Evolutionary conservation across 352 stramenopile genomes (phyloP), one percentile per base, ranked within the genome.

Genomic region (Globisporangium acanthophoron): DNA sequence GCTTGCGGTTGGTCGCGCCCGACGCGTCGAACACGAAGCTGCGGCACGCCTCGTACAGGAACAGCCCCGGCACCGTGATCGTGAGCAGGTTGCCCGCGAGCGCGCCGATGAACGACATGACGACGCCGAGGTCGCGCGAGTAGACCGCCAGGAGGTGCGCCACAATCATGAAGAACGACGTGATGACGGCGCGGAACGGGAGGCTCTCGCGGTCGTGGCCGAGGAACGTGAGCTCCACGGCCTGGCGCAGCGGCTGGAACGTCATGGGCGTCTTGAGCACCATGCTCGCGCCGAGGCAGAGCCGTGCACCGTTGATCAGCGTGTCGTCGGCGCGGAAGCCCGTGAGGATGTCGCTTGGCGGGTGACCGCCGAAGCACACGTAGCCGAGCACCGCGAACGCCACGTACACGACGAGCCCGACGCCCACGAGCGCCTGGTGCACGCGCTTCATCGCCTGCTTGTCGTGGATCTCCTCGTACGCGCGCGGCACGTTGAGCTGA

Each of bases 191-290:
- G 29, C 81, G 84, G 71, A 94, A 92, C 46, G 71, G 59, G 44
- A 94, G 53, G 50, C 72, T 87, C 74, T 87, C 72, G 49, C 81
- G 77, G 53, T 87, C 73, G 62, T 87, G 81, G 41, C 81, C 81
- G 5, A 92, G 60, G 61, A 76, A 88, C 45, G 73, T 76, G 56
- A 92, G 74, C 66, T 92, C 79, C 33, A 90, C 70, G 33, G 84
- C 76, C 50, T 92, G 81, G 50, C 80, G 81, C 59, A 94, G 62
- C 48, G 84, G 84, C 66, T 94, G 84, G 76, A 91, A 94, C 5
- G 78, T 90, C 79, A 94, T 90, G 4, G 84, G 84, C 35, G 81
- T 90, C 74, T 92, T 91, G 58, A 88, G 68, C 41, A 94, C 64
- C 81, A 90, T 90, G 47, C 77, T 89, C 18, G 77, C 56, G 9